Evolutionary conservation across 306 rosid species (phyloP), one percentile per base, ranked within the genome.

Genomic region (Acacia acuminata): DNA sequence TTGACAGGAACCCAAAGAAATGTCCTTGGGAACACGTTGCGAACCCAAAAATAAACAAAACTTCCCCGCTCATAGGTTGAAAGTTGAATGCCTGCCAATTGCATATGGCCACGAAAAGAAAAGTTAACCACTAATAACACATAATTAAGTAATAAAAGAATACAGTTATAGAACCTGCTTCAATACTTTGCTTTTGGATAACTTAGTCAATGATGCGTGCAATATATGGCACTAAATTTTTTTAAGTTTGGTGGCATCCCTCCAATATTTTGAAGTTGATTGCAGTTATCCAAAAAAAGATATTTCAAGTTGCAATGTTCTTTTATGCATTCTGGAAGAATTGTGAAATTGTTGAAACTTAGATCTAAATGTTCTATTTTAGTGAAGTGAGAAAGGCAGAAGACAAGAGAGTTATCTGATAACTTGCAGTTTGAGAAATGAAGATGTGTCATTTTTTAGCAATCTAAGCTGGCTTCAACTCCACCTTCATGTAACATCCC

Each of bases 291-390:
- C 45, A 79, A 0, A 1, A 3, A 13, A 56, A 79, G 77, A 0
- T 16, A 14, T 13, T 40, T 42, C 61, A 79, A 24, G 43, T 15
- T 12, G 7, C 10, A 24, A 51, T 61, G 50, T 36, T 79, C 82
- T 36, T 68, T 79, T 7, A 79, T 66, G 82, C 82, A 32, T 36
- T 36, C 17, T 11, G 82, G 67, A 38, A 79, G 77, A 32, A 20
- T 53, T 2, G 34, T 56, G 68, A 69, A 70, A 10, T 19, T 53
- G 36, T 67, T 79, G 11, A 20, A 36, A 48, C 40, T 47, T 1
- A 79, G 25, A 65, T 50, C 50, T 14, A 51, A 30, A 8, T 0
- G 17, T 40, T 2, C 3, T 47, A 79, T 3, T 19, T 69, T 50
- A 45, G 53, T 50, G 24, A 79, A 68, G 36, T 22, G 16, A 68